Base-by-base conservation (phyloP, 345 rosid genomes). In the Hypericum androsaemum region DNA sequence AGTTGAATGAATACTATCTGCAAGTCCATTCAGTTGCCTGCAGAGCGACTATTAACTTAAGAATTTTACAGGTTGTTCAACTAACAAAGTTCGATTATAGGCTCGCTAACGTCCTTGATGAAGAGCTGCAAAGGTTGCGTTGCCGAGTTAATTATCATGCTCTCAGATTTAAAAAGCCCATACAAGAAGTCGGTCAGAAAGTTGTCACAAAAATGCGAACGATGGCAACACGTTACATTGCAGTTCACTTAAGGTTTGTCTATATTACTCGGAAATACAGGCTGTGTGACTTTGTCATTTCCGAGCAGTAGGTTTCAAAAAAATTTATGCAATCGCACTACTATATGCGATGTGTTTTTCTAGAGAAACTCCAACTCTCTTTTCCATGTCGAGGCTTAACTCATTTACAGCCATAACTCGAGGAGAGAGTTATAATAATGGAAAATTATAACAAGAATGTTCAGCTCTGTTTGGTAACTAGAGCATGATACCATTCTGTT, bases 11-110 rank as follows among this genome's bases (percentile, higher is more conserved):
- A 22, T 22, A 46, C 40, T 8, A 14, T 32, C 12, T 22, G 16
- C 36, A 12, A 8, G 40, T 58, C 28, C 52, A 22, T 22, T 22
- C 32, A 22, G 32, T 22, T 22, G 32, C 32, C 32, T 22, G 32
- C 16, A 6, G 8, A 11, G 56, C 44, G 14, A 55, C 14, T 61
- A 59, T 22, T 46, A 49, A 51, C 51, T 12, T 62, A 43, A 13
- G 37, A 47, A 10, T 68, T 52, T 74, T 73, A 71, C 84, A 94
- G 99, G 99, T 86, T 71, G 76, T 94, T 63, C 99, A 94, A 49
- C 72, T 94, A 81, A 88, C 95, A 6, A 94, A 94, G 86, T 94
- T 94, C 64, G 99, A 94, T 72, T 94, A 80, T 64, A 80, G 99
- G 71, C 95, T 88, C 64, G 83, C 94, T 49, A 88, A 61, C 70